Conservation (phyloP, 1,139 yeast genomes). For the Kodamaea sp. region DNA sequence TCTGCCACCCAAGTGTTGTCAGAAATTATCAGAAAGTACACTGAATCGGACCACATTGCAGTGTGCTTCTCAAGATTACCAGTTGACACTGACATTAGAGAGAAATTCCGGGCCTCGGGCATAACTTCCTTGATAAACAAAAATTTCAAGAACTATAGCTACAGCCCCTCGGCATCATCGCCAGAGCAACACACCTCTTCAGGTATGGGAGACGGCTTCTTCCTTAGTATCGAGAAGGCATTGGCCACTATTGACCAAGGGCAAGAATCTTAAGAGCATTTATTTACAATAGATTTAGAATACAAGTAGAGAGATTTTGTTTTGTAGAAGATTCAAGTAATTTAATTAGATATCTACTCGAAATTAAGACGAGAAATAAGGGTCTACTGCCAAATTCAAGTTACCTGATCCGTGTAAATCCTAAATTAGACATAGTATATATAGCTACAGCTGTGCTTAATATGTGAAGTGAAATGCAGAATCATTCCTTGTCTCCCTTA, state of each 20-base stretch:
- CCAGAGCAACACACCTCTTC: conserved; percentile 15
- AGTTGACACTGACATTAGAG: conserved; percentile 21
- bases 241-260: conserved; percentile 11
- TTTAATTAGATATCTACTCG: too few species aligned
- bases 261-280: too few species aligned
- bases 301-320: too few species aligned
- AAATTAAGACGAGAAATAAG: too few species aligned
- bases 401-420: too few species aligned
- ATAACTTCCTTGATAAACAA: conserved; percentile 25
- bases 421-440: too few species aligned
- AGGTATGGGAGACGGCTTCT: conserved; percentile 34
- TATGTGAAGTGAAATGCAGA: too few species aligned
- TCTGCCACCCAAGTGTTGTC: conserved; percentile 34
- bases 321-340: too few species aligned
- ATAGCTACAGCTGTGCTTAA: too few species aligned
- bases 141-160: conserved; percentile 10
- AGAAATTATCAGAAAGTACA: conserved; percentile 28
- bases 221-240: conserved; percentile 35
- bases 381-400: too few species aligned
- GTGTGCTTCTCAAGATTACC: conserved; percentile 32
- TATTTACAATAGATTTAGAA: too few species aligned
- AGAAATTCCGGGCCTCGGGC: conserved; percentile 24
- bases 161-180: neutral
- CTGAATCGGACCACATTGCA: conserved; percentile 18
- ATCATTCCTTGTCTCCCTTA: too few species aligned